These are phyloP conservation scores for Cyanodermella asteris DNA, from an alignment of 2,329 filamentous ascomycete species.

Conservation along the genomic window DNA sequence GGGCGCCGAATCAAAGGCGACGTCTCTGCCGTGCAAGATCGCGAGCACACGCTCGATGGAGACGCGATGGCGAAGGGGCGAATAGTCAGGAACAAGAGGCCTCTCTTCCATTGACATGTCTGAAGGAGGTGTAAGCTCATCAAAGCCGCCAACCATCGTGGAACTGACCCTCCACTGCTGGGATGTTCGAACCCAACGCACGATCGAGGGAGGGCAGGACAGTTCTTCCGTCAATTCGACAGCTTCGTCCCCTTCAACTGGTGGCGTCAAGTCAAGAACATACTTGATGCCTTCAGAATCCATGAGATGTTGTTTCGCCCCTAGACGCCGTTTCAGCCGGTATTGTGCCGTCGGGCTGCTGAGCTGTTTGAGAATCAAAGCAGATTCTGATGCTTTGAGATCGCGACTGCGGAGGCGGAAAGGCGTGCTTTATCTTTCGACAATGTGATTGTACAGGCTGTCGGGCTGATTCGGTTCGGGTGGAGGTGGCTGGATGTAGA, in stretches of 20 bases:
- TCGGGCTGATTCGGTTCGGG: constrained; percentile 10
- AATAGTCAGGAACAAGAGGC: constrained; percentile 31
- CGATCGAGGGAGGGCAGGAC: constrained; percentile 33
- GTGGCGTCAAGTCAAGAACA: constrained; percentile 41
- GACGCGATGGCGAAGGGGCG: constrained; percentile 37
- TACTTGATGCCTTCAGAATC: constrained; percentile 32
- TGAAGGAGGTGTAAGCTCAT: constrained; percentile 18
- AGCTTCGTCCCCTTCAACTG: constrained; percentile 38
- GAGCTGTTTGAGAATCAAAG: constrained; percentile 25
- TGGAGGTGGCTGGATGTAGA: constrained; percentile 10
- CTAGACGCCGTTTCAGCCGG: constrained; percentile 12
- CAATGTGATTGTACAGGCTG: constrained; percentile 3
- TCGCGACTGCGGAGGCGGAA: constrained; percentile 4
- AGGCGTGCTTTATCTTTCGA: constrained; percentile 5
- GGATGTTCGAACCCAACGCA: constrained; percentile 29
- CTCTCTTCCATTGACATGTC: not conserved
- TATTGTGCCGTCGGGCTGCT: constrained; percentile 5
- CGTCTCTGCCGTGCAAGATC: constrained; percentile 29
- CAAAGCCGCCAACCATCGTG: constrained; percentile 24
- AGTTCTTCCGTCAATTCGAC: constrained; percentile 36
- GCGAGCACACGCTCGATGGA: constrained; percentile 41
- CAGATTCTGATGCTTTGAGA: constrained; percentile 10
- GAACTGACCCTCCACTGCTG: constrained; percentile 17
- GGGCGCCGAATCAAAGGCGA: constrained; percentile 40
- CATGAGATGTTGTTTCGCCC: constrained; percentile 10